These are phyloP conservation scores for Phialocephala sp. DNA, from an alignment of 2,329 filamentous ascomycete genomes.

Conservation along the genomic window DNA sequence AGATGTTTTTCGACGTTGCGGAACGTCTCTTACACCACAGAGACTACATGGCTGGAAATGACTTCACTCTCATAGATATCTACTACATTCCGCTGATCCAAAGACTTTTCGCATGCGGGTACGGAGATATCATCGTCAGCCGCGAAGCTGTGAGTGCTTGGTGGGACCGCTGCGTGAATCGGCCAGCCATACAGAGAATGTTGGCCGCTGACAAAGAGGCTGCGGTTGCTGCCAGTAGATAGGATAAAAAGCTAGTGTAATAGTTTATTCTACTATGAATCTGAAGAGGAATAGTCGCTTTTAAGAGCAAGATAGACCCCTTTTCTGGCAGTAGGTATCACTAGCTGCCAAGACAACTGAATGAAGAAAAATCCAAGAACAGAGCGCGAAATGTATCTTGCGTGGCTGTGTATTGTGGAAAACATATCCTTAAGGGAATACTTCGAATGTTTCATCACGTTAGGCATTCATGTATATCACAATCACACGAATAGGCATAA, in stretches of 20 bases:
- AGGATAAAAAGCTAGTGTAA: slow-evolving; percentile 25
- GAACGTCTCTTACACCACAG: slow-evolving; percentile 47
- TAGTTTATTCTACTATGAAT: slow-evolving; percentile 21
- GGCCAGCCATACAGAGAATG: slow-evolving; percentile 47
- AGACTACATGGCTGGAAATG: slow-evolving; percentile 52
- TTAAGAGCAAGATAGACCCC: slow-evolving; percentile 14
- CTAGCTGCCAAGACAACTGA: neutral
- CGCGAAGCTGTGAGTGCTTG: slow-evolving; percentile 48
- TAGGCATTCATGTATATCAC: neutral
- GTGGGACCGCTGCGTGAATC: slow-evolving; percentile 48
- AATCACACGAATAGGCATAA: neutral
- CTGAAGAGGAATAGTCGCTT: slow-evolving; percentile 21
- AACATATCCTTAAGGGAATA: no score
- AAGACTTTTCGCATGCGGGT: slow-evolving; percentile 50
- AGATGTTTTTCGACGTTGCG: slow-evolving; percentile 51
- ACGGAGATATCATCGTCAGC: slow-evolving; percentile 45
- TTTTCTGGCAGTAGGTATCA: slow-evolving; percentile 4
- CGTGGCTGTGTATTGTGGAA: no score
- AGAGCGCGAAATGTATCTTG: no score
- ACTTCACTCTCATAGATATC: slow-evolving; percentile 53
- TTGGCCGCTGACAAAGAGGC: slow-evolving; percentile 46
- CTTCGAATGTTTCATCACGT: no score
- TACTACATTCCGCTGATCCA: slow-evolving; percentile 53
- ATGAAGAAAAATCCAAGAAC: no score
- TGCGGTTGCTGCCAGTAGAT: slow-evolving; percentile 37